phyloP scores from a whole-genome alignment of 805 yeast genomes.

The Priceomyces melissophilus region DNA sequence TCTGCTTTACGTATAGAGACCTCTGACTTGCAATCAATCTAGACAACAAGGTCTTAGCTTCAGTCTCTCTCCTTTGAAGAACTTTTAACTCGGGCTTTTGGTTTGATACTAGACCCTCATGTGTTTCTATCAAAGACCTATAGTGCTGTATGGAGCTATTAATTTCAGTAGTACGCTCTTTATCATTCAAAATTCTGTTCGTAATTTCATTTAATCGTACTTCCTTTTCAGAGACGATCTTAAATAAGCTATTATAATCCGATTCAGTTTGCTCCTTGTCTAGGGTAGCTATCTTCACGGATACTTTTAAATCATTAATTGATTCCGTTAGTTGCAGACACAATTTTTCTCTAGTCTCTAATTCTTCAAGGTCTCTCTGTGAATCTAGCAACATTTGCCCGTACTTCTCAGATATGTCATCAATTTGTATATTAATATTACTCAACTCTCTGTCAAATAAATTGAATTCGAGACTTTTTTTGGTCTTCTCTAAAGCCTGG shows the following conservation, averaged over 20 bases:
- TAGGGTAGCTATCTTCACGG: constrained; percentile 48
- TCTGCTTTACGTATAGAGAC: constrained; percentile 64
- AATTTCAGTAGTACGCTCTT: constrained; percentile 24
- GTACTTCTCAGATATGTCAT: constrained; percentile 57
- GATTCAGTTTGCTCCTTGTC: constrained; percentile 55
- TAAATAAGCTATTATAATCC: constrained; percentile 48
- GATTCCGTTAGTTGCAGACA: constrained; percentile 44
- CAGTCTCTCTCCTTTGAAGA: constrained; percentile 38
- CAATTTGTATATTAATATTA: constrained; percentile 58
- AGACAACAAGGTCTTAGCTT: constrained; percentile 35
- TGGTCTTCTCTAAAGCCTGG: constrained; percentile 62
- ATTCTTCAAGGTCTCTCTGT: constrained; percentile 48
- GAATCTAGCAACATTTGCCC: constrained; percentile 49
- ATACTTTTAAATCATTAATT: constrained; percentile 45
- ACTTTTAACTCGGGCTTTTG: constrained; percentile 40
- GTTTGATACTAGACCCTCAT: constrained; percentile 33
- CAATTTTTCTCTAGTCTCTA: constrained; percentile 58
- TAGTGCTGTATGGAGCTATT: constrained; percentile 17
- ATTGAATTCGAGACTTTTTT: constrained; percentile 71
- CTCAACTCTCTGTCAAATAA: constrained; percentile 73
- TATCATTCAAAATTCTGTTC: constrained; percentile 26
- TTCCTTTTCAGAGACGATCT: constrained; percentile 47
- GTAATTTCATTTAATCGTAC: constrained; percentile 44
- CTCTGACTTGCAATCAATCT: constrained; percentile 53
- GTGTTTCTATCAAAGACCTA: constrained; percentile 27